These are phyloP conservation scores for Aethionema arabicum DNA, from an alignment of 345 rosid genomes.

Conservation along the genomic window DNA sequence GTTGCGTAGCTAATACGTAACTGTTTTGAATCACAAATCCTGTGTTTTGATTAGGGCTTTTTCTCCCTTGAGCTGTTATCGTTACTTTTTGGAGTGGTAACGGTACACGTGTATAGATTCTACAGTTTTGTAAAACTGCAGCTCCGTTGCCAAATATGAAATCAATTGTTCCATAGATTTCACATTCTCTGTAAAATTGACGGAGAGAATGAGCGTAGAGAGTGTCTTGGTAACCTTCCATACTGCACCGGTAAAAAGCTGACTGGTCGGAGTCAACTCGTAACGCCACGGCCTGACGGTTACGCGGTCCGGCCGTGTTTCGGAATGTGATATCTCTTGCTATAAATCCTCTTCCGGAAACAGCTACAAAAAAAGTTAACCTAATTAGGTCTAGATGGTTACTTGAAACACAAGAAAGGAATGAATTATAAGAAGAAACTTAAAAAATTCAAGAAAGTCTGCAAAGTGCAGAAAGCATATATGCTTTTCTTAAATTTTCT, in stretches of 20 bases:
- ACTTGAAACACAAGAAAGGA: slow-evolving; percentile 14
- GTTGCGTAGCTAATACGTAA: slow-evolving; percentile 55
- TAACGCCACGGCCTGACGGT: slow-evolving; percentile 81
- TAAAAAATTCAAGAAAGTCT: slow-evolving; percentile 22
- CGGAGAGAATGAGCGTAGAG: slow-evolving; percentile 83
- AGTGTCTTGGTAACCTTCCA: slow-evolving; percentile 87
- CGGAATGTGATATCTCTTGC: slow-evolving; percentile 81
- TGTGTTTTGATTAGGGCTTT: slow-evolving; percentile 63
- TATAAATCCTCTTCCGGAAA: slow-evolving; percentile 85
- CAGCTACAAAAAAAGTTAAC: slow-evolving; percentile 46
- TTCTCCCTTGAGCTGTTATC: slow-evolving; percentile 82
- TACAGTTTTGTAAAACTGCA: slow-evolving; percentile 76
- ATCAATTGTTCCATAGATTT: slow-evolving; percentile 76
- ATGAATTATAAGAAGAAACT: slow-evolving; percentile 15
- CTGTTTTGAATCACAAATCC: slow-evolving; percentile 74
- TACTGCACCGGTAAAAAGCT: slow-evolving; percentile 73
- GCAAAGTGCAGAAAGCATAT: slow-evolving; percentile 34
- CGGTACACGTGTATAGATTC: slow-evolving; percentile 58
- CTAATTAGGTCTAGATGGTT: background rate
- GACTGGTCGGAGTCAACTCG: slow-evolving; percentile 78
- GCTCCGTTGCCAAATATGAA: slow-evolving; percentile 93
- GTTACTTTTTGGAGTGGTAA: slow-evolving; percentile 70
- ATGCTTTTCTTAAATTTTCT: slow-evolving; percentile 24
- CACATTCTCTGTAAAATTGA: slow-evolving; percentile 80
- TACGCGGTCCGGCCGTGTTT: slow-evolving; percentile 72